Conservation (phyloP, 805 yeast species). For the Candida jianshihensis region DNA sequence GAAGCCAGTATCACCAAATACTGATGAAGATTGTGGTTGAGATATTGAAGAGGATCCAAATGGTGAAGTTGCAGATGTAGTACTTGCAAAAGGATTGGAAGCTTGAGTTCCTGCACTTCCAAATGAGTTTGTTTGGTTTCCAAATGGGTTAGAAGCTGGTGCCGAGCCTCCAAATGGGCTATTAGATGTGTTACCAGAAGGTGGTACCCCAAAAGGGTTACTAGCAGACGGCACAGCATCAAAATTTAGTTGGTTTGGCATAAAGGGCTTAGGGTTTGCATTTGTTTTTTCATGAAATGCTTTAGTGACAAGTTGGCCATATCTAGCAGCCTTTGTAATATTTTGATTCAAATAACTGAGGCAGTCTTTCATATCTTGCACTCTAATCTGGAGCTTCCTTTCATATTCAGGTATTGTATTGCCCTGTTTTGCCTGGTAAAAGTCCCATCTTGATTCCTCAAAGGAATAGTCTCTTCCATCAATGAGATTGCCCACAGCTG, state of each 20-base stretch:
- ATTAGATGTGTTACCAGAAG: neutral
- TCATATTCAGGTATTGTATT: conserved; percentile 34
- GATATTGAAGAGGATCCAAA: too few species aligned
- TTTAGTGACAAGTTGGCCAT: conserved; percentile 40
- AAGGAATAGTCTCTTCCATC: conserved; percentile 45
- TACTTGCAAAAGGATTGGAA: conserved; percentile 3
- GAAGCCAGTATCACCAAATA: neutral
- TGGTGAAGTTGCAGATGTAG: conserved; percentile 4
- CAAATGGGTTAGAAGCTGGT: conserved; percentile 7
- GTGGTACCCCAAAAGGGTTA: conserved; percentile 2
- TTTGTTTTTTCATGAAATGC: conserved; percentile 22
- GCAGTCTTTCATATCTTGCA: conserved; percentile 40
- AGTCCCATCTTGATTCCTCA: conserved; percentile 46
- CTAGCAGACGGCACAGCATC: conserved; percentile 11
- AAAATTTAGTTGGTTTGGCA: conserved; percentile 28
- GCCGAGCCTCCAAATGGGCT: conserved; percentile 9
- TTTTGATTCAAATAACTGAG: conserved; percentile 31
- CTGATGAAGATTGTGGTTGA: conserved; percentile 4
- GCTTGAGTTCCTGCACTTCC: conserved; percentile 5
- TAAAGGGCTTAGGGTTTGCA: conserved; percentile 24
- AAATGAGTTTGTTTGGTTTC: conserved; percentile 1
- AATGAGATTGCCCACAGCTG: conserved; percentile 43
- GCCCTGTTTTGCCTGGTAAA: conserved; percentile 32
- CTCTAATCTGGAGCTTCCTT: conserved; percentile 33
- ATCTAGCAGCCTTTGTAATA: conserved; percentile 47